These are phyloP conservation scores for Rubia peregrina DNA, from an alignment of 305 asterid genomes.

Conservation along the genomic window DNA sequence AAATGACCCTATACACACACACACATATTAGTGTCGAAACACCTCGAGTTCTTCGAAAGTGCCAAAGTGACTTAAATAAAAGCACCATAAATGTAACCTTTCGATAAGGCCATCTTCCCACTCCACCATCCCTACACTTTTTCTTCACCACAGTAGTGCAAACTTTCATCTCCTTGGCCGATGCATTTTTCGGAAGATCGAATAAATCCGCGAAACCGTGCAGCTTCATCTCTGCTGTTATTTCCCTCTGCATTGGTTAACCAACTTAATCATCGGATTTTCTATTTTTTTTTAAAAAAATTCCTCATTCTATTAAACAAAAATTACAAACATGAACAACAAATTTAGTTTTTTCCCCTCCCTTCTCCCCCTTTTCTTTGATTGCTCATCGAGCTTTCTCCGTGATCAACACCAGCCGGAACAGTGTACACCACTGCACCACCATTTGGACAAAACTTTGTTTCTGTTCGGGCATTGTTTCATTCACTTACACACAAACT, in stretches of 20 bases:
- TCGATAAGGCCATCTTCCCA: constrained; percentile 63
- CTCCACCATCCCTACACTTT: constrained; percentile 52
- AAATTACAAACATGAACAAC: neutral
- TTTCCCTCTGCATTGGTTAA: constrained; percentile 46
- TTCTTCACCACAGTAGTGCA: constrained; percentile 63
- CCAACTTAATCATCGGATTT: too few relatives aligned
- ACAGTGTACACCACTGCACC: neutral
- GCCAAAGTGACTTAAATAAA: too few relatives aligned
- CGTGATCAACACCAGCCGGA: neutral
- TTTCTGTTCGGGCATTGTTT: neutral
- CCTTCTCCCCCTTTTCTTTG: too few relatives aligned
- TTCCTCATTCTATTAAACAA: too few relatives aligned
- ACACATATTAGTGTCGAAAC: too few relatives aligned
- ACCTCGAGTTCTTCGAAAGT: too few relatives aligned
- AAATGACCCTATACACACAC: too few relatives aligned
- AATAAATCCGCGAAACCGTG: constrained; percentile 37
- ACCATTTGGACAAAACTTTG: neutral
- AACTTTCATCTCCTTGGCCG: constrained; percentile 37
- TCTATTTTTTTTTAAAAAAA: too few relatives aligned
- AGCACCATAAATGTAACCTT: constrained; percentile 29
- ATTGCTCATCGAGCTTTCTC: neutral
- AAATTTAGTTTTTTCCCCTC: neutral
- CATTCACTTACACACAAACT: neutral
- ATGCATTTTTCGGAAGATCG: constrained; percentile 41
- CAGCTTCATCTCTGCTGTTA: constrained; percentile 41